Percentiles rank a stretch among this genome's conserved stretches.
Conservation (phyloP, 108 stramenopile genomes). For the Cyclotella choctawhatcheeana region DNA sequence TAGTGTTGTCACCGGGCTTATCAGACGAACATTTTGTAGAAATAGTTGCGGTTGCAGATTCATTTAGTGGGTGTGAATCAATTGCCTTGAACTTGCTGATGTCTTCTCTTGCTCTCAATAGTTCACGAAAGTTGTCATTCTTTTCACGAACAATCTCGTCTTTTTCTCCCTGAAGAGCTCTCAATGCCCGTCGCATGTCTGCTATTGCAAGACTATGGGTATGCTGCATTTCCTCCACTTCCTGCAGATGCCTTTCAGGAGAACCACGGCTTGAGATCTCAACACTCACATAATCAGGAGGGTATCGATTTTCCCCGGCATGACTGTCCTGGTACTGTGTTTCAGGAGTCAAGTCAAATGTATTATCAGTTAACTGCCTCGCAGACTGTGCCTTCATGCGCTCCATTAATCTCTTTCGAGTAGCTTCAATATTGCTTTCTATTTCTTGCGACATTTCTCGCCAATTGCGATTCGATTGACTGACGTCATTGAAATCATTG, state of each 20-base stretch:
- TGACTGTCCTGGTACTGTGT: neutral
- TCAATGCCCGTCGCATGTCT: slow-evolving; percentile 13
- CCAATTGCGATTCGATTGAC: too few species aligned
- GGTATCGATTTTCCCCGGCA: slow-evolving; percentile 4
- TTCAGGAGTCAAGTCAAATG: neutral
- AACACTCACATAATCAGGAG: slow-evolving; percentile 11
- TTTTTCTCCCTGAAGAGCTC: slow-evolving; percentile 14
- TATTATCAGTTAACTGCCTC: neutral
- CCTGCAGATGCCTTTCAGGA: neutral
- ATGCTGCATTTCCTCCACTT: slow-evolving; percentile 1
- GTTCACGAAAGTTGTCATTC: slow-evolving; percentile 16
- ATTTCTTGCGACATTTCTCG: slow-evolving; percentile 8
- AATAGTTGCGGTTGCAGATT: neutral
- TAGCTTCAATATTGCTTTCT: slow-evolving; percentile 4
- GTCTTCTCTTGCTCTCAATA: slow-evolving; percentile 13
- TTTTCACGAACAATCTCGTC: slow-evolving; percentile 12
- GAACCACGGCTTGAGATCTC: slow-evolving; percentile 15
- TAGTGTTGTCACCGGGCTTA: neutral
- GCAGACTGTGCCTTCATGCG: neutral
- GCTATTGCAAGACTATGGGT: neutral
- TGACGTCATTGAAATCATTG: too few species aligned
- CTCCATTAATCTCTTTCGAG: slow-evolving; percentile 7
- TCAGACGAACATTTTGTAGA: neutral
- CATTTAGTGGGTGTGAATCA: neutral
- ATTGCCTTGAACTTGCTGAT: neutral